A percentile compares a stretch with the other conserved stretches of the same genome.
Conservation (phyloP, 371 early-diverging fungal genomes). For the Chytridium lagenaria region DNA sequence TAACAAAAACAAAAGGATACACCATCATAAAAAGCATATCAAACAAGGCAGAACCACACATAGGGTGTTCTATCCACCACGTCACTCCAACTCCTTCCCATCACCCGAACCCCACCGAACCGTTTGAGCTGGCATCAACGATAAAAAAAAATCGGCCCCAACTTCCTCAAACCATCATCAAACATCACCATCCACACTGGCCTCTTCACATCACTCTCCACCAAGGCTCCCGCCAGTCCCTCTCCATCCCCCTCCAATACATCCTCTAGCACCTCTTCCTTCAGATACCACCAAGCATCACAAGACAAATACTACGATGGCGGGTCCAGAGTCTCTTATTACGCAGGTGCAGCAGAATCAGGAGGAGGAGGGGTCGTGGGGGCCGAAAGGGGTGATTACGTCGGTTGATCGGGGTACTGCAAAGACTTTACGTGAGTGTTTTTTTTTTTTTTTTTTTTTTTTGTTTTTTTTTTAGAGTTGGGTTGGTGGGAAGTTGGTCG, state of each 20-base stretch:
- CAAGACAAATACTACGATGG: not conserved
- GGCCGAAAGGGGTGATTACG: not conserved
- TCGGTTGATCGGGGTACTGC: not conserved
- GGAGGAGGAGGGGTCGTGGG: not conserved
- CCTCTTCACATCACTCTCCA: not conserved
- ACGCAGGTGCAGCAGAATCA: slow-evolving; percentile 9
- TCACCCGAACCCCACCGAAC: too few species aligned
- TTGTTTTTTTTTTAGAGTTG: not conserved
- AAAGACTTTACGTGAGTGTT: not conserved
- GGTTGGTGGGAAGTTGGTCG: too few species aligned
- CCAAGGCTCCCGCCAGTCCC: not conserved
- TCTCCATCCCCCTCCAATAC: not conserved
- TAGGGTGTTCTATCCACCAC: too few species aligned
- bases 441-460: not conserved
- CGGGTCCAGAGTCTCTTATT: slow-evolving; percentile 21
- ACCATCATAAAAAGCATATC: too few species aligned
- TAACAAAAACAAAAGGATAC: too few species aligned
- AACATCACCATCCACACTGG: not conserved
- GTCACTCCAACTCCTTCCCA: too few species aligned
- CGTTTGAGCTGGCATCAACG: too few species aligned
- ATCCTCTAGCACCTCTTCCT: slow-evolving; percentile 1
- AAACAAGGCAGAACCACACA: too few species aligned
- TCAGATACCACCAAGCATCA: not conserved
- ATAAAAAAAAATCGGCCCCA: too few species aligned
- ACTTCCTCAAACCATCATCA: not conserved